Evolutionary conservation across 2,329 filamentous ascomycete genomes (phyloP), one percentile per base, ranked within the genome.

Genomic region (Claviceps digitariae): DNA sequence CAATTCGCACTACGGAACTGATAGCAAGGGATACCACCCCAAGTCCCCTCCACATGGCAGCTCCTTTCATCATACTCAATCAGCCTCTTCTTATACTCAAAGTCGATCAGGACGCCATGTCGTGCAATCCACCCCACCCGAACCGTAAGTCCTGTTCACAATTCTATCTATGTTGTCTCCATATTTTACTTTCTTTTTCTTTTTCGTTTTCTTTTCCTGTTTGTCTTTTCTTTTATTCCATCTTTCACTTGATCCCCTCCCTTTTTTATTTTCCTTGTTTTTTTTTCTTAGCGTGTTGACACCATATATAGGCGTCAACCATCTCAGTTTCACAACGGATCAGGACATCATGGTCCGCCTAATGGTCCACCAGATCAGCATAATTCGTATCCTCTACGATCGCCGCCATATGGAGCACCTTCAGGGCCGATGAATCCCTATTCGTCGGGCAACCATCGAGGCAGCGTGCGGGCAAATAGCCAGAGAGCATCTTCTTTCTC

Each of bases 401-500:
- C 75, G 2, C 76, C 79, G 13, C 71, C 74, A 7, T 82, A 81
- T 57, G 74, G 76, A 54, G 74, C 76, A 8, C 75, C 81, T 13
- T 75, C 75, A 1, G 81, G 77, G 5, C 79, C 79, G 20, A 72
- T 75, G 60, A 75, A 81, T 54, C 73, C 77, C 48, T 74, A 76
- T 45, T 75, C 69, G 5, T 67, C 71, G 29, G 71, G 71, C 1
- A 69, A 69, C 51, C 73, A 72, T 50, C 71, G 75, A 31, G 54
- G 51, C 29, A 41, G 29, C 29, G 13, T 36, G 38, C 54, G 48
- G 34, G 48, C 36, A 21, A 71, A 72, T 21, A 63, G 62, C 15
- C 71, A 72, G 66, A 64, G 82, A 58, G 79, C 79, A 21, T 76
- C 77, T 41, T 71, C 73, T 17, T 84, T 82, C 61, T 77, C 84